Base-by-base conservation (phyloP, 306 rosid species). In the Luffa acutangula region DNA sequence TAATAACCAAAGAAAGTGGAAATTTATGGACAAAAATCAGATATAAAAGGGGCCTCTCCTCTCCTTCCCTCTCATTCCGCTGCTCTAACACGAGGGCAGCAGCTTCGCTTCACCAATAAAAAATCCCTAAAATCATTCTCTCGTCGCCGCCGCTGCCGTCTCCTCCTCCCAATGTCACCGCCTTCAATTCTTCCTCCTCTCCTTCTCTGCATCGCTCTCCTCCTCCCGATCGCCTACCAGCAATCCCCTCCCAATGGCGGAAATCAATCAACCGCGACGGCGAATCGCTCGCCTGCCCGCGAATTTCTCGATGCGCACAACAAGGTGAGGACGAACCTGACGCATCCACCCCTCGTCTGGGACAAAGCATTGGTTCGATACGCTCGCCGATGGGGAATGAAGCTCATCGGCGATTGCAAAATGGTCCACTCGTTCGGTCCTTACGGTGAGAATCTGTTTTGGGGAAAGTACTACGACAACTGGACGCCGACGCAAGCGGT, bases 401-500 rank as follows among this genome's bases (percentile, higher is more conserved):
- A 71, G 25, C 87, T 83, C 0, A 46, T 48, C 2, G 1, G 1
- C 0, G 94, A 90, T 6, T 93, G 97, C 81, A 18, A 4, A 76
- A 33, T 85, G 80, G 0, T 71, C 11, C 97, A 90, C 67, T 89
- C 93, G 0, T 10, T 25, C 1, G 49, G 76, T 0, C 77, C 37
- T 0, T 91, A 76, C 57, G 96, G 97, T 0, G 97, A 93, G 87
- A 93, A 89, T 82, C 0, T 89, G 48, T 91, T 88, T 51, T 91
- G 93, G 94, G 94, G 85, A 0, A 65, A 37, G 17, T 39, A 1
- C 0, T 39, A 1, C 0, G 76, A 62, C 33, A 82, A 87, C 3
- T 93, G 78, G 78, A 48, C 80, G 51, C 80, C 94, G 1, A 37
- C 76, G 0, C 83, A 87, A 8, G 93, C 89, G 0, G 91, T 89